Conservation (phyloP, 2,329 filamentous ascomycete genomes). For the Diaporthe humulicola region DNA sequence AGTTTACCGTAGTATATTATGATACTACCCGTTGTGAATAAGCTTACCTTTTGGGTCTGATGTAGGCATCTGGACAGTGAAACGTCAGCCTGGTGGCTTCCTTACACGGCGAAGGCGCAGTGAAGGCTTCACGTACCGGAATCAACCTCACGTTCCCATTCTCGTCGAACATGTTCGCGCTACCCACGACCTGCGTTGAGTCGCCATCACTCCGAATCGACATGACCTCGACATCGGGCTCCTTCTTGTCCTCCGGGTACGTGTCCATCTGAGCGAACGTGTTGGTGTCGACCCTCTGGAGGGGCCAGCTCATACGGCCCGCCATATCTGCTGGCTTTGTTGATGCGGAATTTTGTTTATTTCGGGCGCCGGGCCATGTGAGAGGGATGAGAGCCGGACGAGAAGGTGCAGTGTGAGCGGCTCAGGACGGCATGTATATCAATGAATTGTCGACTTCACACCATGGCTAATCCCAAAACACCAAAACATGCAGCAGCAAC, state of each 20-base stretch:
- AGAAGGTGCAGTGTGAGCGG: neutral
- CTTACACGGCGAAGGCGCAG: neutral
- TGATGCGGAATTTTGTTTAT: neutral
- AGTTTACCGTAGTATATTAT: neutral
- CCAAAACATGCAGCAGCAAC: neutral
- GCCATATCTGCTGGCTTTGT: constrained; percentile 17
- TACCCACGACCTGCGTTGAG: constrained; percentile 40
- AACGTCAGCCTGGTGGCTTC: neutral
- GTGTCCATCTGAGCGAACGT: constrained; percentile 1
- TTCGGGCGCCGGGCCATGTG: constrained; percentile 31
- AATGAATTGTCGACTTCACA: neutral
- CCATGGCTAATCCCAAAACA: neutral
- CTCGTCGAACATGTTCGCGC: constrained; percentile 42
- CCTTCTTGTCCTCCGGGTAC: constrained; percentile 25
- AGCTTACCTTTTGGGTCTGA: constrained; percentile 48
- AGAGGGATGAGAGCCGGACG: neutral
- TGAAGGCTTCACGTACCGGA: constrained; percentile 37
- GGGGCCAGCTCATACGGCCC: constrained; percentile 33
- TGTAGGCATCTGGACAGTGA: constrained; percentile 45
- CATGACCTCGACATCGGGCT: constrained; percentile 28
- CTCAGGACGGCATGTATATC: constrained; percentile 23
- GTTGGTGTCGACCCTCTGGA: constrained; percentile 19
- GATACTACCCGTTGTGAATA: neutral
- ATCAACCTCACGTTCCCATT: constrained; percentile 43
- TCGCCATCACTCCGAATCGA: constrained; percentile 4